Conservation (phyloP, 2,329 filamentous ascomycete species). For the Leptographium procerum region DNA sequence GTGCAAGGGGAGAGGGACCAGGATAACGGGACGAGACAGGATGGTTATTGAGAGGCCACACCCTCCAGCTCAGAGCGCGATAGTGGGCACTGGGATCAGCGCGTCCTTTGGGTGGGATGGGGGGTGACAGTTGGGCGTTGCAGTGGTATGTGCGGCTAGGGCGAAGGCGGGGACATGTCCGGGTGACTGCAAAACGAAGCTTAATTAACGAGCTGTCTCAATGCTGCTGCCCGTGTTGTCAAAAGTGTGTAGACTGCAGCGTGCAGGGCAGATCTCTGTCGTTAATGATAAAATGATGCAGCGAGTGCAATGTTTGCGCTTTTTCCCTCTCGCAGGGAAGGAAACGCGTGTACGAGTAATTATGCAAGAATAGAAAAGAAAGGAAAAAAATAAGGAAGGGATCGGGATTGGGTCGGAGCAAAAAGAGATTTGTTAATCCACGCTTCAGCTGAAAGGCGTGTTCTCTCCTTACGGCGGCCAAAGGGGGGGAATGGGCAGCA, state of each 20-base stretch:
- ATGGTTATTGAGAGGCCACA: neutral
- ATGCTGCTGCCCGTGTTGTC: neutral
- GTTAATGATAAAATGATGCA: neutral
- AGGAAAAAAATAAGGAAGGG: neutral
- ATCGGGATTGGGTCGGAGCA: neutral
- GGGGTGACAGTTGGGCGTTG: constrained; percentile 1
- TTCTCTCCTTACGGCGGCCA: neutral
- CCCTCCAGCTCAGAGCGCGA: neutral
- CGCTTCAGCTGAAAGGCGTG: neutral
- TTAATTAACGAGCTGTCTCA: constrained; percentile 4
- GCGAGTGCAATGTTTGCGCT: neutral
- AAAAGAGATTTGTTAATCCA: neutral
- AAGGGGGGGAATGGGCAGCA: neutral
- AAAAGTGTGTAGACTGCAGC: neutral
- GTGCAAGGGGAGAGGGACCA: neutral
- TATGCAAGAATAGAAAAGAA: neutral
- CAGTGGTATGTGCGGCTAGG: constrained; percentile 9
- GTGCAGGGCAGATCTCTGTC: neutral
- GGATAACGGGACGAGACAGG: neutral
- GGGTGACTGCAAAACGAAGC: constrained; percentile 6
- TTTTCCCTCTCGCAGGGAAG: neutral
- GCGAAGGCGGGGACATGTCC: constrained; percentile 8
- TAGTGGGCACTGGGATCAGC: neutral
- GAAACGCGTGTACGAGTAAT: neutral
- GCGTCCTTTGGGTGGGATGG: neutral